Conservation (phyloP, 768 basidiomycete genomes). For the Tricholoma furcatifolium region DNA sequence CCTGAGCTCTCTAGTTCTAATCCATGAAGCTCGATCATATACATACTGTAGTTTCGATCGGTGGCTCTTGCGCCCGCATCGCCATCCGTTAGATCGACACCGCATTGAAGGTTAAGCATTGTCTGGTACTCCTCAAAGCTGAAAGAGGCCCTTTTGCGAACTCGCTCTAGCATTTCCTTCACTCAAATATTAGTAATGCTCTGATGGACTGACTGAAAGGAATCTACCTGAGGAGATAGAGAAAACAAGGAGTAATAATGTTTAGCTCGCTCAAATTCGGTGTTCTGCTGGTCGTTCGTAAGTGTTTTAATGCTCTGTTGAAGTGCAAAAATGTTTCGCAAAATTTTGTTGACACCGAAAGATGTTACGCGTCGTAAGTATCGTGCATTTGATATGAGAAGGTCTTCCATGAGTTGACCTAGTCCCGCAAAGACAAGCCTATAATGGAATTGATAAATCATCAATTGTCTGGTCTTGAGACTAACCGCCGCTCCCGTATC, state of each 20-base stretch:
- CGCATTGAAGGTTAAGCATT: slow-evolving; percentile 88
- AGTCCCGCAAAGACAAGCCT: slow-evolving; percentile 91
- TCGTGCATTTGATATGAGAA: slow-evolving; percentile 74
- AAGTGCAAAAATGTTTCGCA: slow-evolving; percentile 85
- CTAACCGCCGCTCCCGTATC: slow-evolving; percentile 65
- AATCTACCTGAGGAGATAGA: slow-evolving; percentile 70
- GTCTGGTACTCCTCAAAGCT: slow-evolving; percentile 91
- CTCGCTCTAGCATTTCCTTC: slow-evolving; percentile 76
- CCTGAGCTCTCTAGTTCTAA: slow-evolving; percentile 57
- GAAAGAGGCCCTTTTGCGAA: slow-evolving; percentile 63
- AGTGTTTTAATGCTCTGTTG: slow-evolving; percentile 89
- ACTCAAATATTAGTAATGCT: not conserved
- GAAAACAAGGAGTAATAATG: slow-evolving; percentile 81
- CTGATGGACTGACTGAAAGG: not conserved
- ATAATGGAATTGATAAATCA: slow-evolving; percentile 11
- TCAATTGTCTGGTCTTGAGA: slow-evolving; percentile 8
- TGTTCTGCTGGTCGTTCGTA: slow-evolving; percentile 53
- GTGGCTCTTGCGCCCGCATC: slow-evolving; percentile 51
- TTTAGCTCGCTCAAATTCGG: slow-evolving; percentile 75
- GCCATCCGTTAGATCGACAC: slow-evolving; percentile 62
- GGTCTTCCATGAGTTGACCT: slow-evolving; percentile 79
- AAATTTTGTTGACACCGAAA: slow-evolving; percentile 82
- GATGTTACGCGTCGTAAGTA: slow-evolving; percentile 66
- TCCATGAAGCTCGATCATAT: slow-evolving; percentile 87
- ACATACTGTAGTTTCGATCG: slow-evolving; percentile 81